These are phyloP conservation scores for Mycena capillaripes DNA, from an alignment of 768 basidiomycete species.

Conservation along the genomic window DNA sequence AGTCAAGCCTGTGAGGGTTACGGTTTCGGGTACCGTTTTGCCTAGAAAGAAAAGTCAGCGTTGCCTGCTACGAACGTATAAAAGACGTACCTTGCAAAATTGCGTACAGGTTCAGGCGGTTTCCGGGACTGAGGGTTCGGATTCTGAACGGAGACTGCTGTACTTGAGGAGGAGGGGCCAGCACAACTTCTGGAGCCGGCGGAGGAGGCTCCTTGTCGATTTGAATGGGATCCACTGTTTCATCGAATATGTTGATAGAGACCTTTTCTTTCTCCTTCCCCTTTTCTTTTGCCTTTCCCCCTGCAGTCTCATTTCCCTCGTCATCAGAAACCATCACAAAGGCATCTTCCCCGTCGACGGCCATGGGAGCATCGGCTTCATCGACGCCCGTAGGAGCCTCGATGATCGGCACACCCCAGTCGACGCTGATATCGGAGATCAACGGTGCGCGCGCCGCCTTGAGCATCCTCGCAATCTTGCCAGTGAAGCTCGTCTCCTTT, in stretches of 20 bases:
- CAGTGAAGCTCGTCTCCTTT: constrained; percentile 49
- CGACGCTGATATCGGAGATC: constrained; percentile 51
- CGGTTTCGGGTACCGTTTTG: constrained; percentile 18
- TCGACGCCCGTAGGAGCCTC: background rate
- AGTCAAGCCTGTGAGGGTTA: constrained; percentile 24
- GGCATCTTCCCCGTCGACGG: background rate
- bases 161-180: constrained; percentile 9
- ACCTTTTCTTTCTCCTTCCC: background rate
- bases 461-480: constrained; percentile 57
- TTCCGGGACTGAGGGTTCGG: constrained; percentile 19
- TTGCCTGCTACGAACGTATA: background rate
- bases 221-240: constrained; percentile 26
- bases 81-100: constrained; percentile 22
- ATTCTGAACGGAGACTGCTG: constrained; percentile 31
- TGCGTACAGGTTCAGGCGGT: constrained; percentile 23
- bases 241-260: constrained; percentile 27
- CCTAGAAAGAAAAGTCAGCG: background rate
- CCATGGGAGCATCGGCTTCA: background rate
- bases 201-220: constrained; percentile 20
- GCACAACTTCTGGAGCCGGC: constrained; percentile 7
- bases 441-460: constrained; percentile 53
- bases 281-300: background rate
- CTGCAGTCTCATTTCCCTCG: background rate
- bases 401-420: constrained; percentile 46
- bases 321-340: constrained; percentile 24